Percentiles rank a stretch among this genome's conserved stretches.
Evolutionary conservation across 305 asterid species (phyloP).

Genomic region (Fraxinus greggii): DNA sequence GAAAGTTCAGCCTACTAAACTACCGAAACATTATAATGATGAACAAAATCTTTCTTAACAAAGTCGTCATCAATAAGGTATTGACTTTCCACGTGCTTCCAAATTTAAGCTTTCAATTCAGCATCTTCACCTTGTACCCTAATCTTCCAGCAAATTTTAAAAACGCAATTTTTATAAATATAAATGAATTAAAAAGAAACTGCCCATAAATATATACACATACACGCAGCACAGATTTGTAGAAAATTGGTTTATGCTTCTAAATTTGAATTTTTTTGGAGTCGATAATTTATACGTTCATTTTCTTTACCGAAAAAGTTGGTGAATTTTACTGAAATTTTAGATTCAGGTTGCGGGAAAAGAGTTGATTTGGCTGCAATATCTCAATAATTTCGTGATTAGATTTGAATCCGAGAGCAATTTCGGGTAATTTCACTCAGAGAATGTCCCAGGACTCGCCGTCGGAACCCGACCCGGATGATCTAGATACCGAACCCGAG

Average conservation of each 20-base stretch:
- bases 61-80: background rate
- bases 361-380: slow-evolving; percentile 21
- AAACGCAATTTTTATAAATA: background rate
- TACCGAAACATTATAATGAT: background rate
- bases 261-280: background rate
- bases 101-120: slow-evolving; percentile 17
- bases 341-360: slow-evolving; percentile 15
- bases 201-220: background rate
- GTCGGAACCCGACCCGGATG: slow-evolving; percentile 71
- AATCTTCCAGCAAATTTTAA: background rate
- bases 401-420: slow-evolving; percentile 37
- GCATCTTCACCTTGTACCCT: background rate
- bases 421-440: slow-evolving; percentile 15
- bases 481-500: slow-evolving; percentile 69
- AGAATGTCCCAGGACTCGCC: slow-evolving; percentile 62
- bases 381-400: background rate
- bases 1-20: too few species aligned
- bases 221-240: background rate
- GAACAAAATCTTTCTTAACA: background rate
- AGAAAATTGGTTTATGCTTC: background rate
- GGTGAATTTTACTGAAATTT: background rate
- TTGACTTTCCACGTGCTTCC: slow-evolving; percentile 28
- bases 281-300: background rate
- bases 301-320: background rate
- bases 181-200: background rate